A percentile compares a stretch with the other conserved stretches of the same genome.
These are phyloP conservation scores for Rhizoctonia solani DNA, from an alignment of 1,284 basidiomycete species.

Conservation along the genomic window DNA sequence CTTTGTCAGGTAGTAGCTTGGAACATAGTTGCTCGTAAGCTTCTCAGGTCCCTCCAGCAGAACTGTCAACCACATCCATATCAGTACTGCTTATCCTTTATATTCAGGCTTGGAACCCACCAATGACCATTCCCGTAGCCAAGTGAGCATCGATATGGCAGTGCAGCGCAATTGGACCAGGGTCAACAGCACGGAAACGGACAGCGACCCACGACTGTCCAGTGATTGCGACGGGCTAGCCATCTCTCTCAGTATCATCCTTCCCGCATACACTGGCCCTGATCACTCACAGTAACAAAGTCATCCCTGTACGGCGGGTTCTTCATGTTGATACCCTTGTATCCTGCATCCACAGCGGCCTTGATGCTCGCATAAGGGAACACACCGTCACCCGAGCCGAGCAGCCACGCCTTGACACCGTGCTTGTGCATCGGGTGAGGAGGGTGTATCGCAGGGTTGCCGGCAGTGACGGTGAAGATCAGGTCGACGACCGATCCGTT, in stretches of 20 bases:
- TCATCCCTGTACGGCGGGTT: too few relatives aligned
- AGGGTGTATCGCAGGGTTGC: conserved; percentile 3
- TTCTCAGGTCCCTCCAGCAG: too few relatives aligned
- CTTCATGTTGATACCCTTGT: conserved; percentile 5
- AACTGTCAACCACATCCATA: background rate
- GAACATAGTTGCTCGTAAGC: conserved; percentile 1
- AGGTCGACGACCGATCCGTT: conserved; percentile 18
- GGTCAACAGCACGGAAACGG: conserved; percentile 17
- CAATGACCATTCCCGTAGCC: conserved; percentile 20
- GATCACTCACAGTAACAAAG: too few relatives aligned
- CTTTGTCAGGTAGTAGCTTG: background rate
- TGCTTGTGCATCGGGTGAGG: conserved; percentile 32
- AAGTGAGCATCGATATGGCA: conserved; percentile 32
- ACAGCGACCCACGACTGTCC: conserved; percentile 18
- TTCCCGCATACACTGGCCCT: too few relatives aligned
- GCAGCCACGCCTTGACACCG: conserved; percentile 22
- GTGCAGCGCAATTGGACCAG: conserved; percentile 14
- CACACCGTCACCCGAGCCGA: conserved; percentile 12
- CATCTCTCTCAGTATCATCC: too few relatives aligned
- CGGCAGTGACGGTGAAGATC: conserved; percentile 15
- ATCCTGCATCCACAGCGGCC: conserved; percentile 5
- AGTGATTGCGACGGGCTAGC: conserved; percentile 14
- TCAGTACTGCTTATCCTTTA: background rate
- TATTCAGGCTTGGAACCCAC: background rate
- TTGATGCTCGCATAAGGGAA: conserved; percentile 7